phyloP scores from a whole-genome alignment of 2,329 filamentous ascomycete genomes.

The Fusarium tricinctum region DNA sequence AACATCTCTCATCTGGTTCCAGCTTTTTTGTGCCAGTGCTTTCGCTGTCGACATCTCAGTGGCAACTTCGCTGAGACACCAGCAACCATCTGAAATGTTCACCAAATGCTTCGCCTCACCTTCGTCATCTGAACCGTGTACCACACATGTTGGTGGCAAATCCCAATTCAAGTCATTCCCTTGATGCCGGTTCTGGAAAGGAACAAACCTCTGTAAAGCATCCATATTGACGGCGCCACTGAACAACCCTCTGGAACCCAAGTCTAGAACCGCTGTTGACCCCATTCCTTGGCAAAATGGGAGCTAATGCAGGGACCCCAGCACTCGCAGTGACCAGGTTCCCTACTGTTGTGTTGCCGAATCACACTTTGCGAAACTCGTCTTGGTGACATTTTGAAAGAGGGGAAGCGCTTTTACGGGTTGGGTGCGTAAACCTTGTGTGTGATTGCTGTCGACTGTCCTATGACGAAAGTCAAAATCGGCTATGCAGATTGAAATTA shows the following conservation, averaged over 20 bases:
- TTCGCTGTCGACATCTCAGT: no score
- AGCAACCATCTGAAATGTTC: no score
- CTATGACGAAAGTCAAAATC: no score
- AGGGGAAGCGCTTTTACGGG: background rate
- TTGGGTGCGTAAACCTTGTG: background rate
- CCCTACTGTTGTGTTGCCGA: constrained; percentile 22
- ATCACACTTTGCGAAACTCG: constrained; percentile 13
- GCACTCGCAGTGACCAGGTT: constrained; percentile 34
- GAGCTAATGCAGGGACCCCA: constrained; percentile 40
- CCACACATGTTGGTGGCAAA: background rate
- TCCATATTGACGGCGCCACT: constrained; percentile 26
- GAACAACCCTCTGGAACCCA: constrained; percentile 18
- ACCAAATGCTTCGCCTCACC: no score
- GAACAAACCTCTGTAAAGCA: constrained; percentile 3
- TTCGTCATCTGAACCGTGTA: background rate
- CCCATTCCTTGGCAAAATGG: constrained; percentile 28
- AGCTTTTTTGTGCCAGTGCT: no score
- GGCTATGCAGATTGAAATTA: constrained; percentile 20
- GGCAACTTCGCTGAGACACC: no score
- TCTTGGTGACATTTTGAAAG: constrained; percentile 20
- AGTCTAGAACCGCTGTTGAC: constrained; percentile 25
- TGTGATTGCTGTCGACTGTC: no score
- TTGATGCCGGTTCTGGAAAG: constrained; percentile 8
- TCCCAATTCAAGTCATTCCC: no score
- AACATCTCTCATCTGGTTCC: no score